Evolutionary conservation across 1,284 basidiomycete species (phyloP), one percentile per base, ranked within the genome.

Genomic region (Microbotryum scabiosae): DNA sequence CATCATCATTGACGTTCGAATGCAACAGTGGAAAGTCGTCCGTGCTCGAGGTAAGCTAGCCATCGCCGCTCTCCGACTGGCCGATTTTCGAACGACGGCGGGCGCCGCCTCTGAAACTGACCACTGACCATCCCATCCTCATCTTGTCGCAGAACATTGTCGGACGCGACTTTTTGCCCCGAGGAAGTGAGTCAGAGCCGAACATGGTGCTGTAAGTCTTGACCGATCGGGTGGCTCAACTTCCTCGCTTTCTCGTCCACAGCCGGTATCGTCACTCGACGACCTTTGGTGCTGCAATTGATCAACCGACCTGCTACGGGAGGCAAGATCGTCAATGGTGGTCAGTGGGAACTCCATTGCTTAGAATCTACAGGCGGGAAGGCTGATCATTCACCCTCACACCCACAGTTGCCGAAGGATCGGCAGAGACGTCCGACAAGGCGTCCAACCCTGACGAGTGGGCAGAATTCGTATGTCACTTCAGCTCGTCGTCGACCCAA

Each of bases 151-250:
- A 62, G 89, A 97, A 97, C 79, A 92, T 97, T 70, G 94, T 97
- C 57, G 94, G 93, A 63, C 83, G 93, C 70, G 92, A 96, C 77
- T 97, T 97, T 80, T 76, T 97, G 72, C 93, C 93, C 76, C 87
- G 93, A 81, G 94, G 93, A 72, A 88, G 89, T 68, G 48, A 53
- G 71, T 65, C 36, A 41, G 12, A 41, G 36, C 36, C 16, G 12
- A 16, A 16, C 47, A 5, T 18, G 1, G 30, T 30, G 30, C 30
- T 30, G 30, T 14, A 14, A 7, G 12, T 14, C 30, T 53, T 10
- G 14, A 10, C 4, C 30, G 16, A 1, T 16, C 3, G 2, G 2
- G 2, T 9, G 5, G 14, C 21, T 36, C 14, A 23, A 26, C 53
- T 51, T 14, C 9, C 46, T 20, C 44, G 10, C 20, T 32, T 28